A percentile compares a stretch with the other conserved stretches of the same genome.
Conservation (phyloP, 225 moss, liverwort and hornwort genomes). For the Neckera pumila region DNA sequence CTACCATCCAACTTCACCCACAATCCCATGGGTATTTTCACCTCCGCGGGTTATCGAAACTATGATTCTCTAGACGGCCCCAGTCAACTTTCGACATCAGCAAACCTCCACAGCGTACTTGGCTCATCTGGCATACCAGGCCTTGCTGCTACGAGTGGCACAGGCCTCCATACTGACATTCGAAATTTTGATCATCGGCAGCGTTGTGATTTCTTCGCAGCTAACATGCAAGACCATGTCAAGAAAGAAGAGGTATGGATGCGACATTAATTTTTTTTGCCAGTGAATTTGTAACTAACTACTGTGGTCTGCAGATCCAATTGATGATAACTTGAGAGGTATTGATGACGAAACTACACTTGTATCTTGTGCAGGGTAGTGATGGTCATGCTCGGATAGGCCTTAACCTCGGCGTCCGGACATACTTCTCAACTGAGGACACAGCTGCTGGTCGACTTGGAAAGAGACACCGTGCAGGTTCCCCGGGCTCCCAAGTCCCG, state of each 20-base stretch:
- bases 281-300: not conserved
- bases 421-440: slow-evolving; percentile 87
- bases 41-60: slow-evolving; percentile 78
- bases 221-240: slow-evolving; percentile 43
- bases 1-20: slow-evolving; percentile 94
- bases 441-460: slow-evolving; percentile 67
- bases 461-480: slow-evolving; percentile 73
- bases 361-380: slow-evolving; percentile 21
- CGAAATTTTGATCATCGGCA: slow-evolving; percentile 30
- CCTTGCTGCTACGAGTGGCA: slow-evolving; percentile 84
- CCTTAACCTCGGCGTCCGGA: slow-evolving; percentile 87
- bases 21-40: slow-evolving; percentile 83
- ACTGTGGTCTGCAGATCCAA: not conserved
- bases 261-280: not conserved
- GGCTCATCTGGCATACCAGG: slow-evolving; percentile 76
- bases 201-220: slow-evolving; percentile 51
- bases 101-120: slow-evolving; percentile 50
- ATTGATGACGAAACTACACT: not conserved
- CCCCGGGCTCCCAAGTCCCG: slow-evolving; percentile 77
- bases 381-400: slow-evolving; percentile 81
- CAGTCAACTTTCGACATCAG: slow-evolving; percentile 53
- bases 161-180: slow-evolving; percentile 53
- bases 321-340: not conserved
- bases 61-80: slow-evolving; percentile 64
- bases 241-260: slow-evolving; percentile 48